Base-by-base conservation (phyloP, 306 rosid species). In the Cicer chorassanicum region DNA sequence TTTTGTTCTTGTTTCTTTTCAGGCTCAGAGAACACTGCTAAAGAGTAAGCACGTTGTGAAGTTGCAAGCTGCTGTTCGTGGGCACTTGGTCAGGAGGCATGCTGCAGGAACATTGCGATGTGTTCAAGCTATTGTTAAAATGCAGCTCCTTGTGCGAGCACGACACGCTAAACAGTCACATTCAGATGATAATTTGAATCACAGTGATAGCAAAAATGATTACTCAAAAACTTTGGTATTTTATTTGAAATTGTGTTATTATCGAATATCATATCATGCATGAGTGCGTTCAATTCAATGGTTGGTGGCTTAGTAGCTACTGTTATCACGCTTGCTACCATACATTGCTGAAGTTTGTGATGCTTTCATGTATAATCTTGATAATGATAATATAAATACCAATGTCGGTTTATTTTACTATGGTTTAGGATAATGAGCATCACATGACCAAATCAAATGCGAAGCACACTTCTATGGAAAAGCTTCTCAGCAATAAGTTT, bases 41-140 rank as follows among this genome's bases (percentile, higher is more conserved):
- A 83, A 90, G 83, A 81, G 57, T 40, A 86, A 86, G 85, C 87
- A 84, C 68, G 83, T 80, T 14, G 87, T 95, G 77, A 95, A 90
- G 80, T 80, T 95, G 91, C 99, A 95, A 89, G 98, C 99, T 83
- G 92, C 87, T 69, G 79, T 92, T 77, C 97, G 99, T 8, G 98
- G 99, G 70, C 90, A 87, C 87, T 86, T 95, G 87, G 99, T 87
- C 14, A 85, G 99, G 74, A 87, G 87, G 76, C 93, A 90, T 74
- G 99, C 99, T 50, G 86, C 86, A 13, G 99, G 98, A 78, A 88
- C 99, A 14, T 83, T 95, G 64, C 96, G 93, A 43, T 95, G 99
- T 84, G 86, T 89, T 72, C 96, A 89, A 84, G 96, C 96, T 75
- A 88, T 95, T 44, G 79, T 87, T 59, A 95, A 86, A 86, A 80